A percentile compares a stretch with the other conserved stretches of the same genome.
Evolutionary conservation across 352 stramenopile genomes (phyloP).

Genomic region (Globisporangium splendens): DNA sequence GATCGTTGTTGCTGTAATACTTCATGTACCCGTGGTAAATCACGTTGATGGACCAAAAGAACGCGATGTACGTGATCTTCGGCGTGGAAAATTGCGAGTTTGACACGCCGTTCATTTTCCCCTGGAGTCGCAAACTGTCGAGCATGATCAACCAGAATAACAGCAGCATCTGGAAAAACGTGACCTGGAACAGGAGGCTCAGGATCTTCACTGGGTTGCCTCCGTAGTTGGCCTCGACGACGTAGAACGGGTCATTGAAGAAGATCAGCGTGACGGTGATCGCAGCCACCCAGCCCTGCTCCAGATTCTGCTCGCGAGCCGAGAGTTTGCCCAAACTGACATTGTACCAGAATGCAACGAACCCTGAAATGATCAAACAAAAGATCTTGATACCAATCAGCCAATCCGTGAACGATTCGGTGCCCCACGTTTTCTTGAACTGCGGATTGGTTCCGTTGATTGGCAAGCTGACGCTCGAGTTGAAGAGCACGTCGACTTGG

Average conservation of each 20-base stretch:
- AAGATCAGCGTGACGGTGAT: conserved; percentile 42
- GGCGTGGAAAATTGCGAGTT: conserved; percentile 51
- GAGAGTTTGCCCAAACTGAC: conserved; percentile 37
- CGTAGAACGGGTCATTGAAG: conserved; percentile 66
- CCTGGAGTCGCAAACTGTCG: conserved; percentile 55
- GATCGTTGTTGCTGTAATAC: conserved; percentile 57
- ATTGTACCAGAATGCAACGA: conserved; percentile 42
- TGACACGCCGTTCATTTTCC: conserved; percentile 41
- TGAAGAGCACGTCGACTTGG: conserved; percentile 57
- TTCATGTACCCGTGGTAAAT: conserved; percentile 62
- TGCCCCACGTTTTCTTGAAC: conserved; percentile 60
- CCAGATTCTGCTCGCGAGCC: conserved; percentile 49
- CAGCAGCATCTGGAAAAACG: conserved; percentile 57
- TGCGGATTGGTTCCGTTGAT: conserved; percentile 36
- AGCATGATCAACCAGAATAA: conserved; percentile 56
- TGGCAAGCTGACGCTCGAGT: conserved; percentile 32
- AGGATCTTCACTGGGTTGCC: conserved; percentile 48
- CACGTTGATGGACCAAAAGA: conserved; percentile 54
- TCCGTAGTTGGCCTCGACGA: conserved; percentile 38
- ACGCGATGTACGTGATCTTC: conserved; percentile 41
- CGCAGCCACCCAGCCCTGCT: conserved; percentile 52
- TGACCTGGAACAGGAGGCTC: conserved; percentile 47
- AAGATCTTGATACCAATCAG: conserved; percentile 58
- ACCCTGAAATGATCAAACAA: conserved; percentile 38
- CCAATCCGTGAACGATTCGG: conserved; percentile 46